Conservation (phyloP, 108 stramenopile species). For the Thalassiosira profunda region DNA sequence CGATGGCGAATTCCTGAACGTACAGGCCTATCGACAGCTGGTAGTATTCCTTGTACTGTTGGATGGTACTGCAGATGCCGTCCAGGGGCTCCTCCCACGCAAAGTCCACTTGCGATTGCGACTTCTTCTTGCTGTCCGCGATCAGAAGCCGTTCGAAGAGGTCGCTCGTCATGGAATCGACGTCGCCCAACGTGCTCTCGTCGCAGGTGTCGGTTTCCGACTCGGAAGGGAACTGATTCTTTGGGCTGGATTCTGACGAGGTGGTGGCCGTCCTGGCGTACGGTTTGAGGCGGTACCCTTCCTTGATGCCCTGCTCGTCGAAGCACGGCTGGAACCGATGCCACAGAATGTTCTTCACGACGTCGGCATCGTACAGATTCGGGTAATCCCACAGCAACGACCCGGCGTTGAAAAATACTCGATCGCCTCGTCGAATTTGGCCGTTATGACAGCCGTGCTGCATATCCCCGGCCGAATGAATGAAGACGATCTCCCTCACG, state of each 20-base stretch:
- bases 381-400: conserved; percentile 71
- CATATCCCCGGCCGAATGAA: conserved; percentile 86
- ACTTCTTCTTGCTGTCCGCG: conserved; percentile 28
- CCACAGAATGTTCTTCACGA: conserved; percentile 40
- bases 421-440: conserved; percentile 63
- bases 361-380: conserved; percentile 34
- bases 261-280: conserved; percentile 42
- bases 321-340: conserved; percentile 57
- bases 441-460: conserved; percentile 81
- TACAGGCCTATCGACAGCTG: conserved; percentile 82
- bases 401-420: conserved; percentile 91
- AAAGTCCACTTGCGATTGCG: conserved; percentile 24
- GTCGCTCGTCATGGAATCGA: conserved; percentile 35
- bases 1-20: conserved; percentile 88
- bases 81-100: conserved; percentile 25
- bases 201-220: conserved; percentile 35
- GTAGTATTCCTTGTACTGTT: conserved; percentile 75
- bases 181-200: conserved; percentile 42
- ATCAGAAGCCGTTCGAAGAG: conserved; percentile 37
- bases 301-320: conserved; percentile 59
- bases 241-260: conserved; percentile 1
- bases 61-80: conserved; percentile 55
- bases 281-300: conserved; percentile 64
- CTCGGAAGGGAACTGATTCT: conserved; percentile 11
- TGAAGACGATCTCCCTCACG: conserved; percentile 77